A percentile compares a stretch with the other conserved stretches of the same genome.
phyloP scores from a whole-genome alignment of 495 filamentous ascomycete species.

The Penicillium daleae region DNA sequence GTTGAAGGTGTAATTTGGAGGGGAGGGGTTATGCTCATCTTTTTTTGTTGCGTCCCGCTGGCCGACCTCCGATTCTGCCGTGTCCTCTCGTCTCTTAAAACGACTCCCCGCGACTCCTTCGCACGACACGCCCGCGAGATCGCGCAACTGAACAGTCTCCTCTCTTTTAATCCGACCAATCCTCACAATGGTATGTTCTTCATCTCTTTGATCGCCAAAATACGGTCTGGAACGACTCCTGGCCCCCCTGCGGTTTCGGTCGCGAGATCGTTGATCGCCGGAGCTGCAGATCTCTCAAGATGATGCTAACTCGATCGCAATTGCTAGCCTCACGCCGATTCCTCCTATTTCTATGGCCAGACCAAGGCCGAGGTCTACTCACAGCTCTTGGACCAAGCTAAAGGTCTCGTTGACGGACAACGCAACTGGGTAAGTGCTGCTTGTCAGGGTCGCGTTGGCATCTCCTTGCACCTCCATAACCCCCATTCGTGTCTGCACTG shows the following conservation, averaged over 20 bases:
- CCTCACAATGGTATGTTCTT: constrained; percentile 4
- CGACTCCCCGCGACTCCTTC: background rate
- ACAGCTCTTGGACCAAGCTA: constrained; percentile 72
- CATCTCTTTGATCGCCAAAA: background rate
- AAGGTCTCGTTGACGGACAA: constrained; percentile 74
- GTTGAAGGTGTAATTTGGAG: background rate
- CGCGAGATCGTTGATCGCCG: constrained; percentile 5
- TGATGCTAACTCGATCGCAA: constrained; percentile 6
- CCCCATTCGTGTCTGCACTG: background rate
- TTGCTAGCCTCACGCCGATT: constrained; percentile 80
- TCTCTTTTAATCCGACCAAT: background rate
- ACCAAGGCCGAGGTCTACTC: constrained; percentile 78
- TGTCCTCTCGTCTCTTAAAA: background rate
- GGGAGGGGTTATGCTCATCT: background rate
- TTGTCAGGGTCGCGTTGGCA: constrained; percentile 6
- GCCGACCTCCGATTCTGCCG: constrained; percentile 1
- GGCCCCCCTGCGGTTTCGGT: background rate
- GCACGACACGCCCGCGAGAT: background rate
- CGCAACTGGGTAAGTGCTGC: constrained; percentile 76
- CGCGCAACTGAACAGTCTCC: background rate
- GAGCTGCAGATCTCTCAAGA: constrained; percentile 7
- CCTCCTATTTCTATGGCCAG: constrained; percentile 71
- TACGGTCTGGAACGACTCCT: no score
- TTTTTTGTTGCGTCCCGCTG: background rate
- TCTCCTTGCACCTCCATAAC: background rate